Percentiles rank a stretch among this genome's conserved stretches.
Conservation (phyloP, 176 grass and related monocot species). For the Saccharum spontaneum region DNA sequence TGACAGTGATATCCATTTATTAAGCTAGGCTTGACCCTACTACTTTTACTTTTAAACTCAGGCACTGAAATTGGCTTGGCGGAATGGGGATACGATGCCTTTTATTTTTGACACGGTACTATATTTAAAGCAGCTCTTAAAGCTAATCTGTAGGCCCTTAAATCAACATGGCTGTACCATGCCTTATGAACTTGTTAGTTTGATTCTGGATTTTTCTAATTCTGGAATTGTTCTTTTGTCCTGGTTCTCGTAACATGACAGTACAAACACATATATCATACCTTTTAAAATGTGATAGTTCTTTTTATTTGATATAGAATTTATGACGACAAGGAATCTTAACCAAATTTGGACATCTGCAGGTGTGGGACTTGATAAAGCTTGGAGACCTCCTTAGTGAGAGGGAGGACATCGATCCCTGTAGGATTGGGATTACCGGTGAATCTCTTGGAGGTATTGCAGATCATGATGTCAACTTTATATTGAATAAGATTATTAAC, state of each 20-base stretch:
- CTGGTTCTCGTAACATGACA: not conserved
- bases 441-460: constrained; percentile 95
- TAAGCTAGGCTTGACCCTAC: constrained; percentile 2
- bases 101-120: constrained; percentile 97
- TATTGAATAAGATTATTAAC: constrained; percentile 4
- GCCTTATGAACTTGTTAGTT: not conserved
- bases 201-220: not conserved
- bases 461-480: constrained; percentile 5
- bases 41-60: constrained; percentile 34
- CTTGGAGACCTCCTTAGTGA: constrained; percentile 77
- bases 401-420: constrained; percentile 73
- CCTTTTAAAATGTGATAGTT: not conserved
- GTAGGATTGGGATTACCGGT: constrained; percentile 85
- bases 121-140: constrained; percentile 19
- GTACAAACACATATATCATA: constrained; percentile 6
- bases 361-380: constrained; percentile 98
- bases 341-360: constrained; percentile 1
- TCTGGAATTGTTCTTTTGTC: not conserved
- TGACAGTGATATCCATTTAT: not conserved
- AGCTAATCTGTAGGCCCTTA: not conserved
- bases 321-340: not conserved
- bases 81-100: constrained; percentile 78
- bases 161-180: not conserved
- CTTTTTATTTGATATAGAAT: not conserved
- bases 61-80: constrained; percentile 84